Evolutionary conservation across 192 early-diverging fungal genomes (phyloP), one percentile per base, ranked within the genome.

Genomic region (Phlyctochytrium planicorne): DNA sequence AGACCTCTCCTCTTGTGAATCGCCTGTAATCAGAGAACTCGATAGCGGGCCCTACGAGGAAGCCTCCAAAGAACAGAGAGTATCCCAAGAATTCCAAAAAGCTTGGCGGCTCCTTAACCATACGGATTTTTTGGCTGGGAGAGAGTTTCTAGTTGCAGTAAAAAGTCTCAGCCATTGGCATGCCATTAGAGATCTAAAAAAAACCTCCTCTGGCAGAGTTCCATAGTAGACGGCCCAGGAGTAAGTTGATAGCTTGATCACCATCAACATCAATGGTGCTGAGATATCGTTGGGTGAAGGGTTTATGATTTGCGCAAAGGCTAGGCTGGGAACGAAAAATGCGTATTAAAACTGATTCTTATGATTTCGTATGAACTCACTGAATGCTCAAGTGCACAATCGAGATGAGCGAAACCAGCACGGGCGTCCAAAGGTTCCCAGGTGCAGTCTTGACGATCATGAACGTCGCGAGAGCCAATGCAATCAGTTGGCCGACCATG

Each of bases 191-290:
- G n/a, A n/a, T 50, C n/a, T 16, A 59, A 23, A 59, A 59, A 16
- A 23, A 34, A 71, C 68, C 62, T 53, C 53, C 27, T 63, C 47
- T 2, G 60, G 27, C 34, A 33, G 50, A 1, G 32, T 60, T 0
- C 69, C 72, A 63, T 95, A 93, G 70, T 79, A 79, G 24, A 92
- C 76, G 53, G 86, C 88, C 75, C 89, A 95, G 0, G 91, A 91
- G 75, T 89, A 91, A n/a, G 88, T 84, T n/a, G 91, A 90, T 17
- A 93, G 70, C 67, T 95, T 95, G 52, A 94, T 94, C 14, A 91
- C 87, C 60, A 93, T 75, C 32, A 95, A 79, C 95, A 97, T 96
- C 57, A 91, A 84, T 0, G 93, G 91, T 16, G 88, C 93, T 12
- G 95, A 57, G 20, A 57, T 29, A 27, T 57, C 55, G 20, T 10